Base-by-base conservation (phyloP, 2,329 filamentous ascomycete species). In the Fusarium haematococcum region DNA sequence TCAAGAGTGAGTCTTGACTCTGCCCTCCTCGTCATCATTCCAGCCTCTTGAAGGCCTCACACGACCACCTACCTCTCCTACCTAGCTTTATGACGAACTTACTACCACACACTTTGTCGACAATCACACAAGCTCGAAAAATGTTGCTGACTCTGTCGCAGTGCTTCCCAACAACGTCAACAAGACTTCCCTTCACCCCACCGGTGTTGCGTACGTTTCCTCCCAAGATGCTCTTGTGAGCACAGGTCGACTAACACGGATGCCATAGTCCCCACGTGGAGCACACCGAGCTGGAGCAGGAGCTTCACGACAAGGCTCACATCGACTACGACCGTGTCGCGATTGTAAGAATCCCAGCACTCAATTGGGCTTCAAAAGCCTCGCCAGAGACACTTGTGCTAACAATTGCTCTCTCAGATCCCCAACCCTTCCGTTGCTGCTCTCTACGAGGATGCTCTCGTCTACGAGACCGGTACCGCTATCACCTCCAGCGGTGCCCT, bases 291-390 rank as follows among this genome's bases (percentile, higher is more conserved):
- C 92, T 99, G 76, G 89, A 99, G 87, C 95, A 98, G 87, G 95
- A 98, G 85, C 93, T 99, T 72, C 95, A 98, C 86, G 95, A 98
- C 86, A 95, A 93, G 82, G 97, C 97, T 78, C 96, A 99, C 90
- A 99, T 99, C 82, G 97, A 99, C 90, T 99, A 98, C 84, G 94
- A 98, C 86, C 94, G 95, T 82, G 97, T 99, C 81, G 94, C 97
- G 75, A 99, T 99, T 89, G 95, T 97, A 90, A 84, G 94, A 63
- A 52, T 16, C n/a, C 37, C 20, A 25, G 14, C 18, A 35, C 18
- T 30, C 27, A 33, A 70, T 62, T 25, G 18, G 33, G 30, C 50
- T 25, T 50, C 59, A 37, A 7, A 18, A n/a, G 43, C 16, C 45
- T 52, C 13, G 5, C 5, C 6, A 35, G 23, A 35, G n/a, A 11